These are phyloP conservation scores for Neonectria coccinea DNA, from an alignment of 2,329 filamentous ascomycete genomes.

Conservation along the genomic window DNA sequence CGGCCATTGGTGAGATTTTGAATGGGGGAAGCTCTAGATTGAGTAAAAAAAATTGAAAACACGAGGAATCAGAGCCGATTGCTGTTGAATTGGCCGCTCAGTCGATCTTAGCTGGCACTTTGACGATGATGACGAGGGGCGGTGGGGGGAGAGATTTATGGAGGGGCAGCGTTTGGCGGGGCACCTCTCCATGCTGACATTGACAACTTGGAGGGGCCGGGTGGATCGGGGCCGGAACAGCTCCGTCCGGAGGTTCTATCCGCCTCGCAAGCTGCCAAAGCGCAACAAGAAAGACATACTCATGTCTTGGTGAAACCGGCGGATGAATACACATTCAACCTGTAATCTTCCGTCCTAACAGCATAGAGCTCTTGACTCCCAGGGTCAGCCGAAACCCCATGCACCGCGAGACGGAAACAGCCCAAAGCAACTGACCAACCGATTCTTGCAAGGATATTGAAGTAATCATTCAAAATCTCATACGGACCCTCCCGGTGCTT, in stretches of 20 bases:
- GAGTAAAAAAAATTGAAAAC: no score
- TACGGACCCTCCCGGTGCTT: slow-evolving; percentile 26
- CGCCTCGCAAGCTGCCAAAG: background rate
- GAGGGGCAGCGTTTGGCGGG: slow-evolving; percentile 42
- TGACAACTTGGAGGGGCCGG: slow-evolving; percentile 27
- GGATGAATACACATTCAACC: background rate
- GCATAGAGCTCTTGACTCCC: background rate
- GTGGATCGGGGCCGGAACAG: slow-evolving; percentile 23
- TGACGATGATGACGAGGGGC: slow-evolving; percentile 5
- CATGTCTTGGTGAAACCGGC: background rate
- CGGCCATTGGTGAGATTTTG: slow-evolving; percentile 56
- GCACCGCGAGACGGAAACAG: no score
- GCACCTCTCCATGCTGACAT: slow-evolving; percentile 1
- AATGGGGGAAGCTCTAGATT: background rate
- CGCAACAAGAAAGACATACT: background rate
- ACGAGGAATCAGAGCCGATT: background rate
- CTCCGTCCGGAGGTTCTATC: slow-evolving; percentile 21
- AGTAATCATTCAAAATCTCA: slow-evolving; percentile 26
- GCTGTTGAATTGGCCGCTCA: background rate
- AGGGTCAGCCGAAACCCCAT: background rate
- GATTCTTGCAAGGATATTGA: slow-evolving; percentile 15
- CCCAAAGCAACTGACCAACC: background rate
- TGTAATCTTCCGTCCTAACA: background rate
- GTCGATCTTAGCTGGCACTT: background rate
- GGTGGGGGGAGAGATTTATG: slow-evolving; percentile 33